Base-by-base conservation (phyloP, 2,329 filamentous ascomycete genomes). In the Alternaria arborescens region DNA sequence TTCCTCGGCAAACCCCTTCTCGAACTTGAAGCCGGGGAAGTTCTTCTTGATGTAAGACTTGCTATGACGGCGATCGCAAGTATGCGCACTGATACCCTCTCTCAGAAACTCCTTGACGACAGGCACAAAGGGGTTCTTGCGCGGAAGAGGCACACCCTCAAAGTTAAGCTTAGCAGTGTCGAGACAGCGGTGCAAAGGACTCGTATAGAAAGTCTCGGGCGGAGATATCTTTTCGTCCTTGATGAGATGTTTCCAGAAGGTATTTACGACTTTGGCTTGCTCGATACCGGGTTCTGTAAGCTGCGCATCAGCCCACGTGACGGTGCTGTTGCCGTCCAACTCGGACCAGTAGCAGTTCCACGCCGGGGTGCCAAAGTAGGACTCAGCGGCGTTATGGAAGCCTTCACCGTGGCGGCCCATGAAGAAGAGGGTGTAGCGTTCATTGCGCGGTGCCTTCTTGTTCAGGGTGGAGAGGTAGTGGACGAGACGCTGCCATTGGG, bases 261-360 rank as follows among this genome's bases (percentile, higher is more conserved):
- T 72, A 63, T 87, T 83, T 14, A 88, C 88, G 55, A 83, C 84
- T 52, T 79, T 71, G 3, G 89, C 87, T 75, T 92, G 87, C 2
- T 76, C 71, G 22, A 85, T 71, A 5, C 90, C 90, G 0, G 78
- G 79, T 1, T 80, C 74, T 0, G 89, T 91, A 43, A 92, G 82
- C 12, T 85, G 81, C 1, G 90, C 82, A 67, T 91, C 89, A 3
- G 85, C 81, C 89, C 89, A 92, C 28, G 78, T 79, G 2, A 82
- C 78, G 3, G 88, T 90, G 46, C 80, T 84, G 70, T 91, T 90
- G 64, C 89, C 89, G 36, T 89, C 84, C 1, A 84, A 81, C 61
- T 86, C 81, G 5, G 86, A 84, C 88, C 88, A 92, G 80, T 91
- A 90, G 75, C 87, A 85, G 78, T 91, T 89, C 89, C 89, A 91